Conservation (phyloP, 2,329 filamentous ascomycete genomes). For the Scedosporium boydii region DNA sequence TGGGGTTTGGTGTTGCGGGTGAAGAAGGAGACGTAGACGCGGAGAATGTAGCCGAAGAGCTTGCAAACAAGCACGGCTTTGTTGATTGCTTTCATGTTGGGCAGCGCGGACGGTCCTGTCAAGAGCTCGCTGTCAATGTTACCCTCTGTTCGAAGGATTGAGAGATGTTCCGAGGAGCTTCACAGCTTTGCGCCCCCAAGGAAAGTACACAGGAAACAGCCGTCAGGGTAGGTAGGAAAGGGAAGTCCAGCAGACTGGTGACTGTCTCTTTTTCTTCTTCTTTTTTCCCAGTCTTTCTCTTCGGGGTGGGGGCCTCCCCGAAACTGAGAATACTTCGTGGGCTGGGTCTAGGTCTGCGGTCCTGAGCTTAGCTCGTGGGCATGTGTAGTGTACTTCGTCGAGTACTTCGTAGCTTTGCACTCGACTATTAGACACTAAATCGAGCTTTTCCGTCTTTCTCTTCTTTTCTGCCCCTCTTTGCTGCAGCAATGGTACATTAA, state of each 20-base stretch:
- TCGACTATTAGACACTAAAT: not conserved
- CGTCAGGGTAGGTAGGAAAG: too few species aligned
- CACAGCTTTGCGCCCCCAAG: too few species aligned
- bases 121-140: not conserved
- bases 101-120: not conserved
- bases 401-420: too few species aligned
- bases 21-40: conserved; percentile 12
- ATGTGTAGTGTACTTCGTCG: not conserved
- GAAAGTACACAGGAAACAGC: too few species aligned
- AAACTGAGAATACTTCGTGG: too few species aligned
- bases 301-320: too few species aligned
- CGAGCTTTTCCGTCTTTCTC: not conserved
- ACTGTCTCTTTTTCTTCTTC: too few species aligned
- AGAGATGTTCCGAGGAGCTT: not conserved
- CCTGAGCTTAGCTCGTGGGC: not conserved
- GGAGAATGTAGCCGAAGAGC: conserved; percentile 17
- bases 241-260: too few species aligned
- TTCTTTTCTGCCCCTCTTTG: not conserved
- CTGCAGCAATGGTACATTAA: not conserved
- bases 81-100: conserved; percentile 15
- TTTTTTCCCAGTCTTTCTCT: too few species aligned
- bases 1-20: conserved; percentile 5
- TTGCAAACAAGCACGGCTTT: conserved; percentile 20
- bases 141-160: not conserved
- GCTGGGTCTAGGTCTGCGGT: too few species aligned